phyloP scores from a whole-genome alignment of 2,329 filamentous ascomycete genomes.

The Curvularia spicifera region DNA sequence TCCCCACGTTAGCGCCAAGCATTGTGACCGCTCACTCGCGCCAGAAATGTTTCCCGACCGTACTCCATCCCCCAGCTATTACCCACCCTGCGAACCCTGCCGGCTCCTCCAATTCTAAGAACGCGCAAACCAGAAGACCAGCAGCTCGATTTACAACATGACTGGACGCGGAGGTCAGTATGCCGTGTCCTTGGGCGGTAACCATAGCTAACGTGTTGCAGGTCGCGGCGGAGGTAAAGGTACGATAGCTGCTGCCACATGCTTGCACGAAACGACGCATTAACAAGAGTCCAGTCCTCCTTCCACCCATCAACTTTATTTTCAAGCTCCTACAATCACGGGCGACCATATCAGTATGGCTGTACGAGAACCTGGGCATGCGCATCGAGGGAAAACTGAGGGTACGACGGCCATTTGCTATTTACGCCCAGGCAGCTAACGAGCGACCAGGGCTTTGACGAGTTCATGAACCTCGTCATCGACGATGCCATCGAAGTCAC shows the following conservation, averaged over 20 bases:
- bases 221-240: constrained; percentile 60
- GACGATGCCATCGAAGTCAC: constrained; percentile 95
- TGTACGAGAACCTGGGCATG: constrained; percentile 94
- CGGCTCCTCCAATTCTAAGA: constrained; percentile 11
- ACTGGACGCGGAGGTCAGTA: constrained; percentile 44
- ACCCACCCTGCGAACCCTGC: constrained; percentile 17
- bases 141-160: constrained; percentile 27
- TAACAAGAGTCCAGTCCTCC: constrained; percentile 60
- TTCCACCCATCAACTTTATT: constrained; percentile 85
- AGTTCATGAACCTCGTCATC: constrained; percentile 98
- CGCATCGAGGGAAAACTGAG: constrained; percentile 96
- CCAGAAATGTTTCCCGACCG: constrained; percentile 33
- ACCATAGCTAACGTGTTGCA: constrained; percentile 51
- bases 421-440: constrained; percentile 22
- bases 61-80: constrained; percentile 24
- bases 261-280: constrained; percentile 15
- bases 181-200: neutral
- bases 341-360: constrained; percentile 89
- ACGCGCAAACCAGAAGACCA: constrained; percentile 10
- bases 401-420: constrained; percentile 58
- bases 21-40: constrained; percentile 34
- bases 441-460: constrained; percentile 81
- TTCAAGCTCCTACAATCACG: constrained; percentile 90
- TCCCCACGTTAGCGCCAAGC: constrained; percentile 35
- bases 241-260: constrained; percentile 24